Percentiles rank a stretch among this genome's conserved stretches.
Evolutionary conservation across 331 rosid genomes (phyloP).

Genomic region (Prunus yedoensis): DNA sequence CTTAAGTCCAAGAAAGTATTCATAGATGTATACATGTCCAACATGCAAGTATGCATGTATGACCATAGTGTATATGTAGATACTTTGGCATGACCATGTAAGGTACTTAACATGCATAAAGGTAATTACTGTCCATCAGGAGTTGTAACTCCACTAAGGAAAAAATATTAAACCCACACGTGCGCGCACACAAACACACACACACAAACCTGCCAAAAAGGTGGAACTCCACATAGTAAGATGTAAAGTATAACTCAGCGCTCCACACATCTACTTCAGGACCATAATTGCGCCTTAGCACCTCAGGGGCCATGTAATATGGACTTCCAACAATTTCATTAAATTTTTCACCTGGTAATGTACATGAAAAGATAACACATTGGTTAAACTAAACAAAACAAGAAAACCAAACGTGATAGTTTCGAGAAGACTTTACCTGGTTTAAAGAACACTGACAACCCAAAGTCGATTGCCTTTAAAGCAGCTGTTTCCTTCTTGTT

Average conservation of each 20-base stretch:
- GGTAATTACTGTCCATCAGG: neutral
- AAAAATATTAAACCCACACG: neutral
- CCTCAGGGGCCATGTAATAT: slow-evolving; percentile 99
- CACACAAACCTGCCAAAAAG: slow-evolving; percentile 92
- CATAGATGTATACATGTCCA: neutral
- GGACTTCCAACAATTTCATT: slow-evolving; percentile 97
- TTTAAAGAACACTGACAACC: slow-evolving; percentile 82
- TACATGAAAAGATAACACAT: slow-evolving; percentile 10
- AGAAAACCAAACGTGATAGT: neutral
- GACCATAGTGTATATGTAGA: neutral
- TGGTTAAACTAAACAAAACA: slow-evolving; percentile 11
- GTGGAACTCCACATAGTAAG: slow-evolving; percentile 94
- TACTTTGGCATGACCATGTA: neutral
- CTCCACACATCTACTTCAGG: slow-evolving; percentile 98
- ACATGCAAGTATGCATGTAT: neutral
- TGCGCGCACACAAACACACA: neutral
- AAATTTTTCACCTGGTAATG: slow-evolving; percentile 67
- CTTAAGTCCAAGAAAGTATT: too few species aligned
- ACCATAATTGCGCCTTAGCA: slow-evolving; percentile 77
- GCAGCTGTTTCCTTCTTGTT: slow-evolving; percentile 82
- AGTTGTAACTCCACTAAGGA: neutral
- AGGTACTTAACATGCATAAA: neutral
- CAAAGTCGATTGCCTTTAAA: slow-evolving; percentile 91
- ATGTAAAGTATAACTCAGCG: slow-evolving; percentile 92
- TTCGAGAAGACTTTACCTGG: slow-evolving; percentile 60